phyloP scores from a whole-genome alignment of 2,329 filamentous ascomycete genomes.

The Botryotinia calthae region DNA sequence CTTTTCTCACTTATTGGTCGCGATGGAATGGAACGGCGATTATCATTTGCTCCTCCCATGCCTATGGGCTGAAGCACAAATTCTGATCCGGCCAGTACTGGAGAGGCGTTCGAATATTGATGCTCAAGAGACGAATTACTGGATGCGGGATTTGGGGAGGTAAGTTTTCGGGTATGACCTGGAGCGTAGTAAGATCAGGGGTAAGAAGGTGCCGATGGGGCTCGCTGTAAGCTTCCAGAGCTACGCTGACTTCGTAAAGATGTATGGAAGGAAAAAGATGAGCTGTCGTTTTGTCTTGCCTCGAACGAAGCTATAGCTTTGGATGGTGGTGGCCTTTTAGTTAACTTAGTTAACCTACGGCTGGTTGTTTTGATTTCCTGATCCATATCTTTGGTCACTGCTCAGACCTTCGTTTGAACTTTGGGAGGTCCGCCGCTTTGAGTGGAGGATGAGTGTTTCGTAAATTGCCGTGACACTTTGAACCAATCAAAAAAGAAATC shows the following conservation, averaged over 20 bases:
- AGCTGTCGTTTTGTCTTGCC: slow-evolving; percentile 53
- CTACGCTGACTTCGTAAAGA: slow-evolving; percentile 62
- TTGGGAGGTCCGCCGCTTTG: slow-evolving; percentile 20
- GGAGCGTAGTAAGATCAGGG: slow-evolving; percentile 35
- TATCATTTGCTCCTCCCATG: slow-evolving; percentile 28
- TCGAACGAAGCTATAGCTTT: slow-evolving; percentile 44
- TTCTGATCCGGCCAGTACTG: slow-evolving; percentile 33
- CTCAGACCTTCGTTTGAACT: slow-evolving; percentile 22
- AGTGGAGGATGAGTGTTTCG: slow-evolving; percentile 21
- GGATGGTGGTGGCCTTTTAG: slow-evolving; percentile 49
- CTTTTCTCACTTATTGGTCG: slow-evolving; percentile 46
- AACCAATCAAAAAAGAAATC: slow-evolving; percentile 17
- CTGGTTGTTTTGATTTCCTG: slow-evolving; percentile 37
- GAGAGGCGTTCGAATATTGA: slow-evolving; percentile 35
- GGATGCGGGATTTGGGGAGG: slow-evolving; percentile 47
- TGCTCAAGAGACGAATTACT: slow-evolving; percentile 40
- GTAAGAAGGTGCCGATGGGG: slow-evolving; percentile 55
- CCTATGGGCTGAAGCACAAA: slow-evolving; percentile 26
- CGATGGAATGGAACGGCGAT: slow-evolving; percentile 41
- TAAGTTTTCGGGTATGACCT: slow-evolving; percentile 42
- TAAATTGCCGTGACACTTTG: slow-evolving; percentile 20
- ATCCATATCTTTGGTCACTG: slow-evolving; percentile 30
- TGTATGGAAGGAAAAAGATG: slow-evolving; percentile 26
- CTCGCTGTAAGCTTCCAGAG: slow-evolving; percentile 60
- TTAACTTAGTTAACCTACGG: slow-evolving; percentile 59